These are phyloP conservation scores for Pseudomassariella vexata DNA, from an alignment of 2,329 filamentous ascomycete species.

Conservation along the genomic window DNA sequence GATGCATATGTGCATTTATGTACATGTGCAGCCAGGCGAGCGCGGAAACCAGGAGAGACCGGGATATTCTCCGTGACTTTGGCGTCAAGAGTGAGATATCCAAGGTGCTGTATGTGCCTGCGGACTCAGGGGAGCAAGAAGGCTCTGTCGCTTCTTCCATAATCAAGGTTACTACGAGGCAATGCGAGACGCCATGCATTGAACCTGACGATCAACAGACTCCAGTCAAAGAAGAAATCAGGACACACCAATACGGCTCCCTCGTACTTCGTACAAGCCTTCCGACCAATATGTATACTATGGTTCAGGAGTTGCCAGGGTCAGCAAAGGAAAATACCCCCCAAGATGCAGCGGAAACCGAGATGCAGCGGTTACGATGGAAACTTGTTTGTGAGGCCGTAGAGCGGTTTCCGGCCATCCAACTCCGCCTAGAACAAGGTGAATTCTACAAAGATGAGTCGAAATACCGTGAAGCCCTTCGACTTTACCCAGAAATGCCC, in stretches of 20 bases:
- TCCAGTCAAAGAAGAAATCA: too few relatives aligned
- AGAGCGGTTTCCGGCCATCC: background rate
- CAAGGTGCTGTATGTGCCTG: background rate
- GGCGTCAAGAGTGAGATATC: background rate
- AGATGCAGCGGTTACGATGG: background rate
- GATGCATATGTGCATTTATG: conserved; percentile 5
- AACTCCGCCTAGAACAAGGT: background rate
- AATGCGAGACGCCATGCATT: too few relatives aligned
- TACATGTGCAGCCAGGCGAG: conserved; percentile 5
- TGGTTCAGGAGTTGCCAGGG: too few relatives aligned
- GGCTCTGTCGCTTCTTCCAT: too few relatives aligned
- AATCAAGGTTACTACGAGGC: too few relatives aligned
- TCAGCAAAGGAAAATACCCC: too few relatives aligned
- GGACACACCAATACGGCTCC: too few relatives aligned
- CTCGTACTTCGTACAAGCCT: too few relatives aligned
- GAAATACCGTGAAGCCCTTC: conserved; percentile 2
- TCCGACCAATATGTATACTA: too few relatives aligned
- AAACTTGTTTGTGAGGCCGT: conserved; percentile 3
- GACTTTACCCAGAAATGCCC: conserved; percentile 3
- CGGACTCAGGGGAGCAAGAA: too few relatives aligned
- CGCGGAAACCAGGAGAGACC: background rate
- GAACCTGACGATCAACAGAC: too few relatives aligned
- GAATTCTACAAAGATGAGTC: conserved; percentile 1
- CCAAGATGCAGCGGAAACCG: too few relatives aligned
- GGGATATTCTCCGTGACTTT: conserved; percentile 1